These are phyloP conservation scores for Fusarium setosum DNA, from an alignment of 2,329 filamentous ascomycete species.

Conservation along the genomic window DNA sequence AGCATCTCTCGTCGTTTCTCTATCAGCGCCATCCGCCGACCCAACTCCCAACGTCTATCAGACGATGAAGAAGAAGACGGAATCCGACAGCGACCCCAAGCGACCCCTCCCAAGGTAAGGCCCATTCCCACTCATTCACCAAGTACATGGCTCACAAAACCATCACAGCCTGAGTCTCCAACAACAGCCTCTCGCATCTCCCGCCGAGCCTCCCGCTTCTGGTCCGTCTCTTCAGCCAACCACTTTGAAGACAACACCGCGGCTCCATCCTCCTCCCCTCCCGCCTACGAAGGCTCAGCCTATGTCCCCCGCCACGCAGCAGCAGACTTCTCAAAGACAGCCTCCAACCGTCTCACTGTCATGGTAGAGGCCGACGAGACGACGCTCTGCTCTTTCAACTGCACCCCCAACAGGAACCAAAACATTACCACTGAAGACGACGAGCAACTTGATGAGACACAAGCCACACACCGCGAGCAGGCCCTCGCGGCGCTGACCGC, in stretches of 20 bases:
- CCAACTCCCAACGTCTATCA: slow-evolving; percentile 18
- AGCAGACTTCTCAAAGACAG: slow-evolving; percentile 43
- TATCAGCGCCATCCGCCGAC: slow-evolving; percentile 9
- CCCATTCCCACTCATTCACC: not conserved
- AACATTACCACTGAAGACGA: slow-evolving; percentile 4
- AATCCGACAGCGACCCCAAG: slow-evolving; percentile 3
- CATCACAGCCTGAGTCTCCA: slow-evolving; percentile 8
- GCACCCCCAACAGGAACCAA: not conserved
- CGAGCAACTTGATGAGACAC: slow-evolving; percentile 24
- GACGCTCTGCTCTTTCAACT: slow-evolving; percentile 38
- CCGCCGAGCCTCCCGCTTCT: slow-evolving; percentile 38
- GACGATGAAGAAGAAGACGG: slow-evolving; percentile 21
- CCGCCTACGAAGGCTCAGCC: slow-evolving; percentile 18
- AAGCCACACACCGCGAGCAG: slow-evolving; percentile 21
- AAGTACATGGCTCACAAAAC: not conserved
- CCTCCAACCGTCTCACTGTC: slow-evolving; percentile 28
- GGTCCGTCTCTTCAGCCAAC: slow-evolving; percentile 36
- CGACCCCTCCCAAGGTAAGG: slow-evolving; percentile 15
- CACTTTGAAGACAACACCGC: slow-evolving; percentile 21
- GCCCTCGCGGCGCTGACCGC: slow-evolving; percentile 31
- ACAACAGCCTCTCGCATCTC: slow-evolving; percentile 18
- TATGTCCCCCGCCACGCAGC: slow-evolving; percentile 48
- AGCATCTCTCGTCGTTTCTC: slow-evolving; percentile 28
- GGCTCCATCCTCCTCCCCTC: slow-evolving; percentile 11
- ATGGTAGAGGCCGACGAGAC: slow-evolving; percentile 35